phyloP scores from a whole-genome alignment of 176 grass and related monocot genomes.

The Raddia guianensis region DNA sequence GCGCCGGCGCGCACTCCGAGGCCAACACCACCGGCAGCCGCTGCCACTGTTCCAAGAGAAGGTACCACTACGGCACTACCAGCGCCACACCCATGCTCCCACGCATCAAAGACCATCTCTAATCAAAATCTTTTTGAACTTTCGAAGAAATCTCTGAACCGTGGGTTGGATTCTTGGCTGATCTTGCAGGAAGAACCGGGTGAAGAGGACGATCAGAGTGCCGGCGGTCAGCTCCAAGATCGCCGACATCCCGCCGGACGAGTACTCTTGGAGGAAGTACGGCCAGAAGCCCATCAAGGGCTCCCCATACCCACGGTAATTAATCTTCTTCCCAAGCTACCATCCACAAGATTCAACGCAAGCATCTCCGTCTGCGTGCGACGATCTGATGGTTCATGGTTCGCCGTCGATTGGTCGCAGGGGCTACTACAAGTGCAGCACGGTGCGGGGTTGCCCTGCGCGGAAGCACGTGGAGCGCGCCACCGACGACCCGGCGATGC shows the following conservation, averaged over 20 bases:
- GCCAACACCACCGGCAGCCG: constrained; percentile 54
- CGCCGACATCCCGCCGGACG: constrained; percentile 89
- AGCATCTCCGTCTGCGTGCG: not conserved
- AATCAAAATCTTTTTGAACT: not conserved
- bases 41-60: constrained; percentile 93
- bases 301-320: constrained; percentile 85
- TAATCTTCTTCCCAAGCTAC: constrained; percentile 20
- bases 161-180: not conserved
- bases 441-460: constrained; percentile 70
- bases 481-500: constrained; percentile 87
- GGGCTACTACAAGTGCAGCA: constrained; percentile 99
- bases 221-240: constrained; percentile 87
- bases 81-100: too few species aligned
- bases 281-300: constrained; percentile 99
- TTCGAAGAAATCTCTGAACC: not conserved
- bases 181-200: constrained; percentile 63
- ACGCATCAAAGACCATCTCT: not conserved
- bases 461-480: constrained; percentile 98
- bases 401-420: constrained; percentile 20
- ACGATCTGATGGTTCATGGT: not conserved
- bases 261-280: constrained; percentile 98
- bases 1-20: constrained; percentile 65
- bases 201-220: constrained; percentile 77
- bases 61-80: constrained; percentile 47
- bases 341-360: not conserved